Base-by-base conservation (phyloP, 2,329 filamentous ascomycete genomes). In the Bipolaris bicolor region DNA sequence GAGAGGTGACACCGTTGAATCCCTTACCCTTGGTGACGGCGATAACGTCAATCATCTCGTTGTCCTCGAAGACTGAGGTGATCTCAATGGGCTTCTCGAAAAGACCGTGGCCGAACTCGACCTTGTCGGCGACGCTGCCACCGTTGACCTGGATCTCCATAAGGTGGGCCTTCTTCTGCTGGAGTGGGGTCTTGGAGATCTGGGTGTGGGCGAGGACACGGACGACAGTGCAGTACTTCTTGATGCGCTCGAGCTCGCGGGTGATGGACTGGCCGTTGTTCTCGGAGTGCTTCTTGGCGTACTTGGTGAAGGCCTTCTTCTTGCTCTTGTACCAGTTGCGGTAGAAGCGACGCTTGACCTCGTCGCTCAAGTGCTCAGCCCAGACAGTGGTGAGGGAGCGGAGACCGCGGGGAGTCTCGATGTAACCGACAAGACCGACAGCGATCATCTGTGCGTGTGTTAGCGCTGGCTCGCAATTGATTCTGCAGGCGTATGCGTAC, bases 291-390 rank as follows among this genome's bases (percentile, higher is more conserved):
- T 96, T 94, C 92, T 98, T 99, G 86, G 95, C 92, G 85, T 99
- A 99, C 88, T 96, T 97, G 88, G 95, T 99, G 87, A 99, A 99
- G 65, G 95, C 95, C 94, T 99, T 99, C 92, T 97, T 98, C 93
- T 99, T 99, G 88, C 89, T 92, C 90, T 97, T 97, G 91, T 99
- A 99, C 95, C 95, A 99, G 90, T 99, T 99, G 92, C 98, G 98
- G 91, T 99, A 99, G 92, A 99, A 99, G 80, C 95, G 91, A 78
- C 95, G 91, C 90, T 97, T 97, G 83, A 99, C 80, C 86, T 98
- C 95, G 83, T 99, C 95, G 84, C 90, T 91, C 83, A 99, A 83
- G 83, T 99, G 95, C 89, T 98, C 95, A 79, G 95, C 95, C 95
- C 95, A 99, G 81, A 99, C 92, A 79, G 95, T 98, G 81, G 93